A percentile compares a stretch with the other conserved stretches of the same genome.
Evolutionary conservation across 2,329 filamentous ascomycete species (phyloP).

Genomic region (Mycosphaerella arachidis): DNA sequence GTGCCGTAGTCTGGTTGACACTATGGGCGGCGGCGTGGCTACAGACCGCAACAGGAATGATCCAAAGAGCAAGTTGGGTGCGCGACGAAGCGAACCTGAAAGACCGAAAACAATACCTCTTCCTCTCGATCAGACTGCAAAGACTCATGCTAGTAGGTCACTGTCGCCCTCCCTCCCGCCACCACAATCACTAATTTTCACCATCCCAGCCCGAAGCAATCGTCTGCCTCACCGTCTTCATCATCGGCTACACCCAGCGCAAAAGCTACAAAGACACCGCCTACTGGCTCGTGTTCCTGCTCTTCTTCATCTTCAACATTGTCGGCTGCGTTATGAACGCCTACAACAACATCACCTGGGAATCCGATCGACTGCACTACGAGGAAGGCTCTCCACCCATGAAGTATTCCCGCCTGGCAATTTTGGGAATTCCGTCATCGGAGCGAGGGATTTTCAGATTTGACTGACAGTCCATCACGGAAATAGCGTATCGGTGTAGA

Average conservation of each 20-base stretch:
- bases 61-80: conserved; percentile 33
- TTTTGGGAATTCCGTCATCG: conserved; percentile 26
- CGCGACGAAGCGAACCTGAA: conserved; percentile 31
- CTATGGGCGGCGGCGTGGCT: conserved; percentile 32
- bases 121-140: conserved; percentile 31
- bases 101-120: conserved; percentile 31
- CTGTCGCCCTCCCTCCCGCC: too few relatives aligned
- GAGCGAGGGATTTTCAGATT: conserved; percentile 7
- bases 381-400: conserved; percentile 29
- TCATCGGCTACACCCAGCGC: conserved; percentile 31
- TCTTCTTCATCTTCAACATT: conserved; percentile 34
- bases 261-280: conserved; percentile 24
- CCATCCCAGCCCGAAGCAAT: conserved; percentile 27
- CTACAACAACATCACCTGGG: conserved; percentile 36
- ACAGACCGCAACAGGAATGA: conserved; percentile 32
- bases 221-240: conserved; percentile 30
- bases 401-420: conserved; percentile 25
- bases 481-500: conserved; percentile 1
- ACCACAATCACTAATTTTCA: conserved; percentile 6
- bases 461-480: conserved; percentile 6
- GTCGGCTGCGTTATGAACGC: conserved; percentile 35
- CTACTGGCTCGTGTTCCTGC: conserved; percentile 34
- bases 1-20: conserved; percentile 24
- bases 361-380: conserved; percentile 27
- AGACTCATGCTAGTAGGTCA: conserved; percentile 28